Evolutionary conservation across 306 rosid genomes (phyloP).

Genomic region (Prunus mongolica): DNA sequence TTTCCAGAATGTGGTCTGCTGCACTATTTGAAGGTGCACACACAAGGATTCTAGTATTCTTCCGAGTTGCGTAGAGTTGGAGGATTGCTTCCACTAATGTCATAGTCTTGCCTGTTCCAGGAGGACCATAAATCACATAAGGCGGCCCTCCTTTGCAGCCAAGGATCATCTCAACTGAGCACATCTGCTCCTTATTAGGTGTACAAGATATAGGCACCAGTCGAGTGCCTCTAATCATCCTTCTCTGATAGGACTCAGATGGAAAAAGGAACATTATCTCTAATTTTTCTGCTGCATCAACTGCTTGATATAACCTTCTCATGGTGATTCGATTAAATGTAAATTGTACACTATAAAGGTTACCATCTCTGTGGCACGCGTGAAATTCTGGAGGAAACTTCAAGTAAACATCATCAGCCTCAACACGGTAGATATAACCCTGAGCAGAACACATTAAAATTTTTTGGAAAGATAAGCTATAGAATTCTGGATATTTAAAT

Average conservation of each 20-base stretch:
- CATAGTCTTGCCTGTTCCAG: conserved; percentile 88
- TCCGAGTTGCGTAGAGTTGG: conserved; percentile 52
- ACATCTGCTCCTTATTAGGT: conserved; percentile 61
- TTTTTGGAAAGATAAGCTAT: not conserved
- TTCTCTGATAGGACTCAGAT: conserved; percentile 31
- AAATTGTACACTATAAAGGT: conserved; percentile 57
- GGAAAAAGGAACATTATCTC: conserved; percentile 62
- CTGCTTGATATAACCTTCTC: conserved; percentile 82
- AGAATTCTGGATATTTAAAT: not conserved
- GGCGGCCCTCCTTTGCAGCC: conserved; percentile 89
- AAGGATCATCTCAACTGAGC: conserved; percentile 61
- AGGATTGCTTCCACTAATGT: conserved; percentile 77
- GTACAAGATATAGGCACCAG: conserved; percentile 52
- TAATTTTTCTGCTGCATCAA: conserved; percentile 46
- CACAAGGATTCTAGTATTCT: conserved; percentile 58
- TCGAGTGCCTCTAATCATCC: conserved; percentile 43
- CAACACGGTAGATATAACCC: conserved; percentile 80
- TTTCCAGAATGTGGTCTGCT: conserved; percentile 78
- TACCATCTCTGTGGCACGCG: conserved; percentile 39
- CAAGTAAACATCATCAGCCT: conserved; percentile 77
- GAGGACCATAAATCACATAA: conserved; percentile 84
- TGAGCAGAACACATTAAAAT: conserved; percentile 24
- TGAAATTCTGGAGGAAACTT: conserved; percentile 58
- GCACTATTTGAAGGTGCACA: conserved; percentile 93
- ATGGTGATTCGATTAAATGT: conserved; percentile 63